Conservation (phyloP, 805 yeast species). For the Candida hungchunana region DNA sequence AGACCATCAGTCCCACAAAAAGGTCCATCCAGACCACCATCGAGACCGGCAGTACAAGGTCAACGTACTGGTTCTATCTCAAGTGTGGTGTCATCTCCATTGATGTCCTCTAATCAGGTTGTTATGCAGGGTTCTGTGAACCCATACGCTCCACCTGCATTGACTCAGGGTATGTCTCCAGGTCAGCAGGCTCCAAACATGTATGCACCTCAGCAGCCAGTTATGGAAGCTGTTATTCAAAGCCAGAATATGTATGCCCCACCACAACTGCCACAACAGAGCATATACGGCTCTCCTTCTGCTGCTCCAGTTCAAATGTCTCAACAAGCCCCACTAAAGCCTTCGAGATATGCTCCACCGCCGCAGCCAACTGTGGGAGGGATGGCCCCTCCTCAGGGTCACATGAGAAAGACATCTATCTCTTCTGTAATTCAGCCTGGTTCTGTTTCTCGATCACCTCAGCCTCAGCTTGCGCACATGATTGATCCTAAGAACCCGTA, state of each 20-base stretch:
- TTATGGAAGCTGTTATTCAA: neutral
- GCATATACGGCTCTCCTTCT: constrained; percentile 1
- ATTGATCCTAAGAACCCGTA: constrained; percentile 7
- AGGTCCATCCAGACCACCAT: constrained; percentile 8
- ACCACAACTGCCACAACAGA: constrained; percentile 5
- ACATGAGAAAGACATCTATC: neutral
- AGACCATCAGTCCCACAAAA: constrained; percentile 5
- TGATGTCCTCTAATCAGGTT: constrained; percentile 8
- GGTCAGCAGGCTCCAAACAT: neutral
- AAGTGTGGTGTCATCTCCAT: constrained; percentile 8
- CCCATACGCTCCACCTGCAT: constrained; percentile 6
- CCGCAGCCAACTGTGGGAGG: neutral
- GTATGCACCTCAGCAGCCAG: constrained; percentile 4
- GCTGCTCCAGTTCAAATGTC: constrained; percentile 1
- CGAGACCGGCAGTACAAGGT: constrained; percentile 2
- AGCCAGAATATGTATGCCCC: constrained; percentile 1
- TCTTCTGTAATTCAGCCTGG: neutral
- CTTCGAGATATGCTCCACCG: constrained; percentile 8
- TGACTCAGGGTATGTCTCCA: neutral
- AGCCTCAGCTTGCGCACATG: constrained; percentile 9
- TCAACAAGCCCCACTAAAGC: constrained; percentile 1
- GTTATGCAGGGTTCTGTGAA: neutral
- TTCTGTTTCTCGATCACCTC: constrained; percentile 1
- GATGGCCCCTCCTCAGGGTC: constrained; percentile 2
- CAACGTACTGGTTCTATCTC: constrained; percentile 4